Base-by-base conservation (phyloP, 495 filamentous ascomycete genomes). In the Penicillium goetzii region DNA sequence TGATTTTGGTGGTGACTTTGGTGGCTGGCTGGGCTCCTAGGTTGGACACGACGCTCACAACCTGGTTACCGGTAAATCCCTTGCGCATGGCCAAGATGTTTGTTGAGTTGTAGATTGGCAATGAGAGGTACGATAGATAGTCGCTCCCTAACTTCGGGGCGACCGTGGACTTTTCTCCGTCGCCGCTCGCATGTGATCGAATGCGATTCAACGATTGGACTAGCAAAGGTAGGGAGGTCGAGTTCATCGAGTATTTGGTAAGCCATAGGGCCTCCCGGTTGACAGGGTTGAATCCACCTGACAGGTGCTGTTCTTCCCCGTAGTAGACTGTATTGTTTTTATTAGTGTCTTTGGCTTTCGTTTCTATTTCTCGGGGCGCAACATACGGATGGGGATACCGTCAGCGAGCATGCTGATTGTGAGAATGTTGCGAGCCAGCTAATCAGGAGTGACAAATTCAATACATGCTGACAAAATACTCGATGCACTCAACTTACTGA, bases 221-320 rank as follows among this genome's bases (percentile, higher is more conserved):
- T 7, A 67, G 61, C 38, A 19, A 21, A 50, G 57, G 57, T 38
- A 67, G 61, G 7, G 90, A 76, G 21, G 84, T 72, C 0, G 83
- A 72, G 14, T 65, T 70, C 21, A 84, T 89, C 41, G 76, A 72
- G 74, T 90, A 92, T n/a, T 77, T 76, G 38, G 83, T 85, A 36
- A 81, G 72, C 90, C 90, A 92, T 36, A 90, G 72, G 26, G 88
- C 87, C 67, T 91, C 89, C 38, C 90, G 85, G 70, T 91, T 88
- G 59, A 77, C 71, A 0, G 88, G 89, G 43, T 85, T 84, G 57
- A 65, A 76, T 11, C 76, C 78, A 51, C 89, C 88, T 23, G 73
- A 66, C 68, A 84, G 89, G 30, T 84, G 82, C 61, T 92, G 89
- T 69, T 91, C 89, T 70, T 90, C 86, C 17, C 89, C 89, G 32